Evolutionary conservation across 768 basidiomycete genomes (phyloP).

Genomic region (Sporobolomyces phaffii): DNA sequence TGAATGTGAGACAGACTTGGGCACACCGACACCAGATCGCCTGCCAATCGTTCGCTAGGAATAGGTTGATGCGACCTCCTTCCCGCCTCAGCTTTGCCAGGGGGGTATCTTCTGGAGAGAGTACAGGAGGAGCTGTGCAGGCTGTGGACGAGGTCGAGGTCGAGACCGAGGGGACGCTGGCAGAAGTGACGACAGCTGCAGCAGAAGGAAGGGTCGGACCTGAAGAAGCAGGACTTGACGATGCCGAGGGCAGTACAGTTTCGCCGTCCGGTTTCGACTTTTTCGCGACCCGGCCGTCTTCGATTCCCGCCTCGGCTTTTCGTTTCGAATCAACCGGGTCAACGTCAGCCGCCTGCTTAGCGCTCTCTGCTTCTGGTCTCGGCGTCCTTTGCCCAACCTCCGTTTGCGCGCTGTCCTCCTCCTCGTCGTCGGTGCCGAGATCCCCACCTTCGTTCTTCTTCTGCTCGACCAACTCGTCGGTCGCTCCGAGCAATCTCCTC

Average conservation of each 20-base stretch:
- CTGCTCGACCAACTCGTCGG: neutral
- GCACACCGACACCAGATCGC: slow-evolving; percentile 38
- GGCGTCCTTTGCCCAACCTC: neutral
- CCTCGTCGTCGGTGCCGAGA: neutral
- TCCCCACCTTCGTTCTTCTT: slow-evolving; percentile 2
- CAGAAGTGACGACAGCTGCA: neutral
- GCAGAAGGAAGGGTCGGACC: neutral
- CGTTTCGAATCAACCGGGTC: slow-evolving; percentile 9
- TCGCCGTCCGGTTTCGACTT: neutral
- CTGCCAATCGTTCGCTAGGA: slow-evolving; percentile 38
- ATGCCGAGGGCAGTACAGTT: no score
- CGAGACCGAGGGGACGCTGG: neutral
- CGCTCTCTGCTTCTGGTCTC: neutral
- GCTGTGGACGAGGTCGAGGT: neutral
- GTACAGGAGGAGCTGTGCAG: slow-evolving; percentile 3
- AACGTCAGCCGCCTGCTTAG: neutral
- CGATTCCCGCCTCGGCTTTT: slow-evolving; percentile 1
- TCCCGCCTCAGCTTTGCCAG: slow-evolving; percentile 12
- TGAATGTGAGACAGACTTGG: no score
- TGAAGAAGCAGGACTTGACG: no score
- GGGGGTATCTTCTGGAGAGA: neutral
- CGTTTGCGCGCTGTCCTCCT: neutral
- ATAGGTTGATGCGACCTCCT: slow-evolving; percentile 25
- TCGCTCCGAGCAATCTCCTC: neutral
- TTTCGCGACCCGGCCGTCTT: no score